phyloP scores from a whole-genome alignment of 1,284 basidiomycete species.

The Heterobasidion occidentale region DNA sequence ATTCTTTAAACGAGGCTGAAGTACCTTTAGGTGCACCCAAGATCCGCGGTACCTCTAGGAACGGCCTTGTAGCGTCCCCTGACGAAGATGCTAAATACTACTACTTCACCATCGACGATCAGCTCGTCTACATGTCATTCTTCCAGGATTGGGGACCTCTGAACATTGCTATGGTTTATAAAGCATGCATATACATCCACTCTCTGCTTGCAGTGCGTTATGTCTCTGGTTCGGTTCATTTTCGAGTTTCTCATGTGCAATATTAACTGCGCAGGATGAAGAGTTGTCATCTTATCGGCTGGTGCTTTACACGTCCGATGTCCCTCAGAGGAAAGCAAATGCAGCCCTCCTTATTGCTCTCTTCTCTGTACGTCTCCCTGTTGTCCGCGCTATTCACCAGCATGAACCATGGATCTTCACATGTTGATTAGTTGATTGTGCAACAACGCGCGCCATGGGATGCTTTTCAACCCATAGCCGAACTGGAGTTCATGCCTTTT shows the following conservation, averaged over 20 bases:
- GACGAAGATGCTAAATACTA: slow-evolving; percentile 70
- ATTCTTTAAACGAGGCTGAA: slow-evolving; percentile 50
- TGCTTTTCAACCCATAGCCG: slow-evolving; percentile 87
- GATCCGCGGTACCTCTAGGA: slow-evolving; percentile 49
- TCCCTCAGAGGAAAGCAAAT: slow-evolving; percentile 87
- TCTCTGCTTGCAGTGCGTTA: slow-evolving; percentile 72
- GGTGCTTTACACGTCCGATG: slow-evolving; percentile 84
- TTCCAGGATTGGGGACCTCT: slow-evolving; percentile 93
- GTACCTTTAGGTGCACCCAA: slow-evolving; percentile 45
- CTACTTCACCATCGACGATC: slow-evolving; percentile 87
- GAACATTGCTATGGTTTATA: slow-evolving; percentile 88
- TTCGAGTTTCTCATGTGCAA: slow-evolving; percentile 6
- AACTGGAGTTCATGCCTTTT: slow-evolving; percentile 90
- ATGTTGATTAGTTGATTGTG: slow-evolving; percentile 74
- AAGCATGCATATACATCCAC: slow-evolving; percentile 90
- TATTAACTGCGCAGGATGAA: slow-evolving; percentile 45
- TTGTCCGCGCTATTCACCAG: background rate
- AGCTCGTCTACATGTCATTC: slow-evolving; percentile 90
- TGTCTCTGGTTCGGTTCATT: background rate
- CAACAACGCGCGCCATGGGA: slow-evolving; percentile 90
- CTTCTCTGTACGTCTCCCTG: slow-evolving; percentile 61
- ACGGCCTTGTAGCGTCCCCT: slow-evolving; percentile 50
- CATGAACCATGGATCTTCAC: background rate
- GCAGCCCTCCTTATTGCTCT: slow-evolving; percentile 89
- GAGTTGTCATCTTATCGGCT: slow-evolving; percentile 63